Base-by-base conservation (phyloP, 1,284 basidiomycete species). In the Tylopilus orsonianus region DNA sequence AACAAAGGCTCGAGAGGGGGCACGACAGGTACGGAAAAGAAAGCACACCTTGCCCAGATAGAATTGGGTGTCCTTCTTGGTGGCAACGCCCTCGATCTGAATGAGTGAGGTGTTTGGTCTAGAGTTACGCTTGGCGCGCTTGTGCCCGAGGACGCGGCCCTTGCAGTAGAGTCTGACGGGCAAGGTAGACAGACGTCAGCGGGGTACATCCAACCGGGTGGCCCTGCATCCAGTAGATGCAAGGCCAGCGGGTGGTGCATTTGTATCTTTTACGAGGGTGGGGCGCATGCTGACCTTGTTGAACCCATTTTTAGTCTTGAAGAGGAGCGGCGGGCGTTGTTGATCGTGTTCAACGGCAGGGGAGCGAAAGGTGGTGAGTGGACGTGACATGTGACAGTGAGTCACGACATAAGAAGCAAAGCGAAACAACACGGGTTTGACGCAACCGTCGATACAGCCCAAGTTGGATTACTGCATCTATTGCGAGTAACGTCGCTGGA, bases 61-160 rank as follows among this genome's bases (percentile, higher is more conserved):
- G 76, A 94, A 96, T 72, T 95, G 89, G 45, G 95, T 93, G 65
- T 97, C 94, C 77, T 97, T 85, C 75, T 93, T 91, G 65, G 78
- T 87, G 63, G 86, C 84, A 50, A 98, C 95, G 71, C 96, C 96
- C 79, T 99, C 96, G 70, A 99, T 93, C 77, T 96, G 92, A 69
- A 99, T 75, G 65, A 99, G 85, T 52, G 93, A 92, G 59, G 94
- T 97, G 81, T 96, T 96, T 69, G 93, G 93, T 69, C 87, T 82
- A 57, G 89, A 81, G 81, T 97, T 97, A 72, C 93, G 88, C 82
- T 98, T 98, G 64, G 91, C 93, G 63, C 97, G 92, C 81, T 98
- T 96, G 90, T 97, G 92, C 62, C 94, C 93, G 69, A 97, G 81
- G 69, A 99, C 87, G 68, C 96, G 93, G 74, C 93, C 97, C 83